Evolutionary conservation across 768 basidiomycete genomes (phyloP).

Genomic region (Trametes punicea): DNA sequence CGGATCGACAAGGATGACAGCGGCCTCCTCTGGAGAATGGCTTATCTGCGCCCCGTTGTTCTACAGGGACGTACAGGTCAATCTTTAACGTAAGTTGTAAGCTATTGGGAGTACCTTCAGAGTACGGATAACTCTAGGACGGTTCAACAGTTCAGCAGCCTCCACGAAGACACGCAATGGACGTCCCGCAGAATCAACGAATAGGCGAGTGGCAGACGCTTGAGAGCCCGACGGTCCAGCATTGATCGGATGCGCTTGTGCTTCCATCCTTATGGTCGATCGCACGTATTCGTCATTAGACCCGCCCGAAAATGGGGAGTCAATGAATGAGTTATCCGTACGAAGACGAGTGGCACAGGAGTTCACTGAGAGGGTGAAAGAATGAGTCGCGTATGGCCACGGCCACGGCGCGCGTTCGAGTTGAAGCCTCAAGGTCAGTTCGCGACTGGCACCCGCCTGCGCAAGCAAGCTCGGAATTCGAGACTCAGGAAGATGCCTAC

Average conservation of each 20-base stretch:
- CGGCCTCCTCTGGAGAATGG: slow-evolving; percentile 48
- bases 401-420: too few species aligned
- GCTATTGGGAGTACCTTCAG: slow-evolving; percentile 10
- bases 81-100: background rate
- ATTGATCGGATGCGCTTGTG: background rate
- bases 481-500: too few species aligned
- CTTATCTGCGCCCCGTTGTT: slow-evolving; percentile 53
- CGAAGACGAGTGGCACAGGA: too few species aligned
- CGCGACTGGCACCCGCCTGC: too few species aligned
- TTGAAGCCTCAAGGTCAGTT: too few species aligned
- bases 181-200: slow-evolving; percentile 8
- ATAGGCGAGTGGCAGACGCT: slow-evolving; percentile 1
- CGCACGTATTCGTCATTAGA: too few species aligned
- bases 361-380: too few species aligned
- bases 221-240: background rate
- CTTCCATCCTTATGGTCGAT: background rate
- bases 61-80: slow-evolving; percentile 32
- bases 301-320: too few species aligned
- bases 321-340: too few species aligned
- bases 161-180: slow-evolving; percentile 55
- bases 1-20: slow-evolving; percentile 59
- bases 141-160: slow-evolving; percentile 46
- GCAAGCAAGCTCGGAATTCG: too few species aligned
- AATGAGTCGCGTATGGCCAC: too few species aligned
- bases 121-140: slow-evolving; percentile 48